These are phyloP conservation scores for Pyrenochaeta sp. DNA, from an alignment of 2,329 filamentous ascomycete species.

Conservation along the genomic window DNA sequence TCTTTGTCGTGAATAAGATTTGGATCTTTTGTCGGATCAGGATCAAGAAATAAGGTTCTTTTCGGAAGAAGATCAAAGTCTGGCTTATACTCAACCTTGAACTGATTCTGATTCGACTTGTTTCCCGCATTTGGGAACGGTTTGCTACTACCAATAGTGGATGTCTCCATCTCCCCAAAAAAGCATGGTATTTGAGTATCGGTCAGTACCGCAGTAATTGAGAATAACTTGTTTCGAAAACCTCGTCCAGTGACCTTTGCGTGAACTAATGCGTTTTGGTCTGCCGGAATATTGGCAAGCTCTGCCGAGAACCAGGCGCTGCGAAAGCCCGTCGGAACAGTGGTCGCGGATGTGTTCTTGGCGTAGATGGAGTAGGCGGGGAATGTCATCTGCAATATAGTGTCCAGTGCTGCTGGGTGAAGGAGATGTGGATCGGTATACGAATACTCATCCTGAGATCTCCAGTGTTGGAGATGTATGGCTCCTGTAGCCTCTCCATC, in stretches of 20 bases:
- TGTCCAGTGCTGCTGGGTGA: slow-evolving; percentile 26
- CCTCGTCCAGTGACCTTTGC: slow-evolving; percentile 14
- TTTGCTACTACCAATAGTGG: slow-evolving; percentile 14
- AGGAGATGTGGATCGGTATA: slow-evolving; percentile 18
- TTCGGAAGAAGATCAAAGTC: slow-evolving; percentile 3
- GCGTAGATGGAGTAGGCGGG: slow-evolving; percentile 17
- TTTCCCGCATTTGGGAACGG: background rate
- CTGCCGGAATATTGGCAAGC: background rate
- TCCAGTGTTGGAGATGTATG: slow-evolving; percentile 16
- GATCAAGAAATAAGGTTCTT: too few relatives aligned
- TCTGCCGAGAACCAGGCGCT: slow-evolving; percentile 18
- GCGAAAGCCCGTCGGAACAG: slow-evolving; percentile 19
- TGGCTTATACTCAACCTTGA: slow-evolving; percentile 14
- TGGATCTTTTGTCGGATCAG: too few relatives aligned
- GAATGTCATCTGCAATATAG: slow-evolving; percentile 21
- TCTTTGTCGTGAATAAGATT: too few relatives aligned
- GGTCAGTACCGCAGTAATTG: slow-evolving; percentile 9
- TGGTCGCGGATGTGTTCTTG: slow-evolving; percentile 9
- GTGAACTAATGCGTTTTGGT: slow-evolving; percentile 9
- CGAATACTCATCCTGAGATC: background rate
- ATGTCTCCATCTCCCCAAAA: slow-evolving; percentile 17
- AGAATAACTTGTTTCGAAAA: slow-evolving; percentile 19
- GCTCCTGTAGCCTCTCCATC: slow-evolving; percentile 9
- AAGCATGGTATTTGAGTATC: slow-evolving; percentile 8
- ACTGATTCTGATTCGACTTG: background rate